A percentile compares a stretch with the other conserved stretches of the same genome.
phyloP scores from a whole-genome alignment of 208 protist genomes.

The Leishmania aethiopica region DNA sequence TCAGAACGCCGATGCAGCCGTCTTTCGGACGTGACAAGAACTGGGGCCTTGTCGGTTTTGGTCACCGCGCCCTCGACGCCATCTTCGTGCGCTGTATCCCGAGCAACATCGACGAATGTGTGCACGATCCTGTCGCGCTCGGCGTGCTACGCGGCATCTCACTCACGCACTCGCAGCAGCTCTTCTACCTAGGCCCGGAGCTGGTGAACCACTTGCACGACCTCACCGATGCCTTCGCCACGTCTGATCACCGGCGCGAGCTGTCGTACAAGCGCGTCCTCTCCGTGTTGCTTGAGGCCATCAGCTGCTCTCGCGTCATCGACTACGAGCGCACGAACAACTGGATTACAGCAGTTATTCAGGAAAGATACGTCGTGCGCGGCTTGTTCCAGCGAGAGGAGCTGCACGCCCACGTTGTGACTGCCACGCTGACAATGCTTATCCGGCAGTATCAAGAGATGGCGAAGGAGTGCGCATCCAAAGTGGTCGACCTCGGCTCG shows the following conservation, averaged over 20 bases:
- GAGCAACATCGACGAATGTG: constrained; percentile 57
- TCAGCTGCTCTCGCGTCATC: constrained; percentile 65
- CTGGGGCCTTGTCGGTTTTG: constrained; percentile 54
- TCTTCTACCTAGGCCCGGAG: constrained; percentile 47
- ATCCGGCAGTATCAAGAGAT: constrained; percentile 78
- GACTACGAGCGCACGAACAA: constrained; percentile 71
- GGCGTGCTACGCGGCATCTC: constrained; percentile 71
- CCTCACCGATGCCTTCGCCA: constrained; percentile 74
- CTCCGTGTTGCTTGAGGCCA: constrained; percentile 71
- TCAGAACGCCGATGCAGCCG: not conserved
- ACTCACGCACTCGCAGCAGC: constrained; percentile 50
- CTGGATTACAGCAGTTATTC: constrained; percentile 78
- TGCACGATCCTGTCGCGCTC: constrained; percentile 55
- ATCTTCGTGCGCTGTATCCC: constrained; percentile 65
- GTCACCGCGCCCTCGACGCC: constrained; percentile 56
- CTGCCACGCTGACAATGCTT: constrained; percentile 67
- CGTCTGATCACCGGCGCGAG: constrained; percentile 54
- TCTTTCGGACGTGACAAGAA: constrained; percentile 27
- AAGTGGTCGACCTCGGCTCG: constrained; percentile 19
- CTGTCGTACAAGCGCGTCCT: constrained; percentile 71
- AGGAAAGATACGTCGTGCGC: constrained; percentile 73
- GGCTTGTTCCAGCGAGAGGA: constrained; percentile 78
- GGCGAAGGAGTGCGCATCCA: constrained; percentile 41
- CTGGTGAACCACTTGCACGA: constrained; percentile 72
- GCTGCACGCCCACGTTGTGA: constrained; percentile 77